Evolutionary conservation across 352 stramenopile species (phyloP).

Genomic region (Albugo candida): DNA sequence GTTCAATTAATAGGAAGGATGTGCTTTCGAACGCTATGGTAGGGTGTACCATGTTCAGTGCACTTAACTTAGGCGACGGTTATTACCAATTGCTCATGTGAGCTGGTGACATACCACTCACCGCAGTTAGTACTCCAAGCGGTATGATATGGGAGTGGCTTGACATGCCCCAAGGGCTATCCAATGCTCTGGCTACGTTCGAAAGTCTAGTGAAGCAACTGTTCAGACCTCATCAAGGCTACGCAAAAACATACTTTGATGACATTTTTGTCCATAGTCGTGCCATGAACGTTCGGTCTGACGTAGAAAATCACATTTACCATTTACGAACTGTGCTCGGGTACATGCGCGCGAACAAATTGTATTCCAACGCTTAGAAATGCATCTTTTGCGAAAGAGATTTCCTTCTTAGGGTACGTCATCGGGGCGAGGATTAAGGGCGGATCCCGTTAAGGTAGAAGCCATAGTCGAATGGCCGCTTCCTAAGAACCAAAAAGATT

Average conservation of each 20-base stretch:
- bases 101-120: no score
- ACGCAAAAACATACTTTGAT: conserved; percentile 11
- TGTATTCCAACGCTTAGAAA: conserved; percentile 14
- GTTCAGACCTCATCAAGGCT: no score
- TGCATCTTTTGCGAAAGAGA: conserved; percentile 8
- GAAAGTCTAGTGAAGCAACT: conserved; percentile 12
- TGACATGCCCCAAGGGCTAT: no score
- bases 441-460: no score
- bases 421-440: conserved; percentile 6
- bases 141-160: no score
- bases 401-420: conserved; percentile 15
- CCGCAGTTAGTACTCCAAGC: no score
- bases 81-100: no score
- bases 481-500: no score
- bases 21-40: conserved; percentile 12
- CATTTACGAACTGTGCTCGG: conserved; percentile 6
- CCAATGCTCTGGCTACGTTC: conserved; percentile 3
- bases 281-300: conserved; percentile 7
- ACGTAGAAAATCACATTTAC: conserved; percentile 5
- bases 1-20: conserved; percentile 10
- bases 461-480: no score
- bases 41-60: no score
- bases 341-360: conserved; percentile 3
- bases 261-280: no score
- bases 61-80: no score